These are phyloP conservation scores for Gossypium turneri DNA, from an alignment of 345 rosid genomes.

Conservation along the genomic window DNA sequence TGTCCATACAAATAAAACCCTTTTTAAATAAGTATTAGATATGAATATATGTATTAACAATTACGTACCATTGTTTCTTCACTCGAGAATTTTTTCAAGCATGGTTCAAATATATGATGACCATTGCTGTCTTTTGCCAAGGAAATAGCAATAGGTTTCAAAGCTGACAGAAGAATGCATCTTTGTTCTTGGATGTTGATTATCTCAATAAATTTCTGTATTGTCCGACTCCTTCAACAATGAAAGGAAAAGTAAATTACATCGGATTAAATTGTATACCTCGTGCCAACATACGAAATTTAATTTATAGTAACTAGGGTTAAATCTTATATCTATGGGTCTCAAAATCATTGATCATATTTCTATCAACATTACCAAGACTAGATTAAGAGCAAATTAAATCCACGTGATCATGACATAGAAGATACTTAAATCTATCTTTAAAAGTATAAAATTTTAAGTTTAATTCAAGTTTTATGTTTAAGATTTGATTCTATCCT, in stretches of 20 bases:
- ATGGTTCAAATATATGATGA: conserved; percentile 28
- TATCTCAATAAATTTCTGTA: conserved; percentile 24
- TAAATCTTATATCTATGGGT: too few species aligned
- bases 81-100: conserved; percentile 16
- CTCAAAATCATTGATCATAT: too few species aligned
- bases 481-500: too few species aligned
- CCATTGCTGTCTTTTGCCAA: conserved; percentile 27
- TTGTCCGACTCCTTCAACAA: conserved; percentile 17
- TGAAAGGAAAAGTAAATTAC: not conserved
- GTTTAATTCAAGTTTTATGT: too few species aligned
- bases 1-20: conserved; percentile 14
- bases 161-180: conserved; percentile 1
- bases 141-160: conserved; percentile 9
- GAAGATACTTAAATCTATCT: too few species aligned
- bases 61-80: conserved; percentile 22
- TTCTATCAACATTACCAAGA: too few species aligned
- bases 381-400: too few species aligned
- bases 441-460: too few species aligned
- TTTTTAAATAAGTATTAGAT: not conserved
- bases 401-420: too few species aligned
- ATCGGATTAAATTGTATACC: too few species aligned
- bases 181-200: conserved; percentile 8
- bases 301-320: too few species aligned
- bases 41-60: not conserved
- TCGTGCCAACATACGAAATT: too few species aligned